Base-by-base conservation (phyloP, 352 stramenopile species). In the Phytopythium ostracodes region DNA sequence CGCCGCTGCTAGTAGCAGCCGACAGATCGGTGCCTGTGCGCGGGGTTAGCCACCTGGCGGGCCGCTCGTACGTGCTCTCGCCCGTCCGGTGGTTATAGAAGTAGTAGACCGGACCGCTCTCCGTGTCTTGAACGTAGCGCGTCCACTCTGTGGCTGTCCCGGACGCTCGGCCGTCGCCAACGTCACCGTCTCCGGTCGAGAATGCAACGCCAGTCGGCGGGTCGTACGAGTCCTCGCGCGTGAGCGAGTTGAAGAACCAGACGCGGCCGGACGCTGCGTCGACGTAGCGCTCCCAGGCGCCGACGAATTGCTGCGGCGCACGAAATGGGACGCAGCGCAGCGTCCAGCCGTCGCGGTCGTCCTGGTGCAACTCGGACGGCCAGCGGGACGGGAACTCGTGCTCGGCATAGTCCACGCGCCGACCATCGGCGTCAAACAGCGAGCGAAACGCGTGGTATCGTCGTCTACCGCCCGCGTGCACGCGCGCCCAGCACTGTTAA, bases 341-440 rank as follows among this genome's bases (percentile, higher is more conserved):
- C 9, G 72, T 63, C 88, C 89, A 96, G 4, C 89, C 89, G 25
- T 88, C 71, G 43, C 87, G 77, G 22, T 97, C 91, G 66, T 96
- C 89, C 66, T 97, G 89, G 49, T 83, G 72, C 38, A 98, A 82
- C 64, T 98, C 92, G 15, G 82, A 85, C 6, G 91, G 90, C 92
- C 92, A 98, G 2, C 79, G 75, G 33, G 85, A 96, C 29, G 90
- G 89, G 67, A 97, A 97, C 44, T 97, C 89, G 62, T 84, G 82
- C 25, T 96, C 82, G 27, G 79, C 87, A 57, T 98, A 98, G 74
- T 98, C 94, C 42, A 98, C 75, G 33, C 94, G 82, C 50, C 79
- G 87, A 15, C 79, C 91, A 63, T 97, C 97, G 65, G 78, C 97
- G 66, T 98, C 94, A 66, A 97, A 97, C 0, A 98, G 65, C 27